A percentile compares a stretch with the other conserved stretches of the same genome.
Evolutionary conservation across 164 flowering plant genomes (phyloP).

Genomic region (Pachysandra terminalis): DNA sequence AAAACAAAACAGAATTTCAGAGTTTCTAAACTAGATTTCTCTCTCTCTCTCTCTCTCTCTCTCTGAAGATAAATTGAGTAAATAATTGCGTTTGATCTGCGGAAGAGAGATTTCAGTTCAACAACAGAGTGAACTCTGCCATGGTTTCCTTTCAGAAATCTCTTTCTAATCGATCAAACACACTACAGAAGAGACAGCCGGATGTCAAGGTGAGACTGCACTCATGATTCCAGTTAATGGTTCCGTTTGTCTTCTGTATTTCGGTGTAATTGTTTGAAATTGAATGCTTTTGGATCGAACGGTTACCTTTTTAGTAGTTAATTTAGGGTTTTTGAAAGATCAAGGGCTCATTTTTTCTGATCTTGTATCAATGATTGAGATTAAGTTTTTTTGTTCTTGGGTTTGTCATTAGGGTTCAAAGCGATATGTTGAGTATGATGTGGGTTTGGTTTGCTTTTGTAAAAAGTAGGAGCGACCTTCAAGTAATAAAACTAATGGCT

Average conservation of each 20-base stretch:
- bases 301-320: neutral
- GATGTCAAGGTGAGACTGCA: conserved; percentile 37
- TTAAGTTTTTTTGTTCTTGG: neutral
- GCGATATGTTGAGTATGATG: no score
- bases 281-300: neutral
- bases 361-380: neutral
- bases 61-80: conserved; percentile 9
- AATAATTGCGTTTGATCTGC: no score
- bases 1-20: no score
- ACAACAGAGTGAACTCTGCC: conserved; percentile 33
- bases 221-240: neutral
- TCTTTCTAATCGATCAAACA: conserved; percentile 31
- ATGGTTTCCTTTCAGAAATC: conserved; percentile 23
- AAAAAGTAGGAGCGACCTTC: no score
- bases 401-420: neutral
- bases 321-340: neutral
- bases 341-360: neutral
- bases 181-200: conserved; percentile 29
- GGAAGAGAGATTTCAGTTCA: conserved; percentile 35
- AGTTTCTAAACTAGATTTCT: no score
- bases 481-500: no score
- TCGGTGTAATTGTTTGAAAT: neutral
- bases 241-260: neutral
- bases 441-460: no score
- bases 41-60: no score